Base-by-base conservation (phyloP, 768 basidiomycete genomes). In the Phanerodontia chrysosporium region DNA sequence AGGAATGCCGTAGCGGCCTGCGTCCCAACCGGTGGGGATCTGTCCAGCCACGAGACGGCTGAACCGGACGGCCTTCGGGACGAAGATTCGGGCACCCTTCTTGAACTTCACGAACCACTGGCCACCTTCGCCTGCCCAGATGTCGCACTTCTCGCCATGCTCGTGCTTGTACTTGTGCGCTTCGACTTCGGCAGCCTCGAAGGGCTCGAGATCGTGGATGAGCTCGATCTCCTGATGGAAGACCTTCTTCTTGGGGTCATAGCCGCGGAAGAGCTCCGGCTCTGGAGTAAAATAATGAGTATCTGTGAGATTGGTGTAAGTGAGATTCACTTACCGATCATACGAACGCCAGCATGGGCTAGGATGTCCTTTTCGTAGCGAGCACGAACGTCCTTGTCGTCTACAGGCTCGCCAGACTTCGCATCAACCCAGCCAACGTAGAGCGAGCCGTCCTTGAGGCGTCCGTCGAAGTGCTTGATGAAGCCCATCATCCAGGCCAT, bases 401-500 rank as follows among this genome's bases (percentile, higher is more conserved):
- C 96, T 35, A 99, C 89, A 7, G 97, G 94, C 63, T 98, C 95
- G 45, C 78, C 83, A 14, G 89, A 85, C 80, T 97, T 96, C 69
- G 87, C 85, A 68, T 98, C 96, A 51, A 98, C 95, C 97, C 97
- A 99, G 32, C 97, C 97, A 65, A 99, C 96, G 68, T 98, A 90
- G 30, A 96, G 80, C 30, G 90, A 84, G 45, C 93, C 94, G 65
- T 90, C 85, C 76, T 96, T 95, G 65, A 98, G 82, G 58, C 94
- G 94, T 18, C 97, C 97, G 65, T 99, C 92, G 74, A 98, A 96
- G 78, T 99, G 95, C 74, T 95, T 97, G 83, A 98, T 97, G 76
- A 84, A 85, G 44, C 97, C 96, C 92, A 95, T 98, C 74, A 98
- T 87, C 95, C 96, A 99, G 2, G 96, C 95, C 91, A 99, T 96